These are phyloP conservation scores for Dactylella cylindrospora DNA, from an alignment of 2,329 filamentous ascomycete genomes.

Conservation along the genomic window DNA sequence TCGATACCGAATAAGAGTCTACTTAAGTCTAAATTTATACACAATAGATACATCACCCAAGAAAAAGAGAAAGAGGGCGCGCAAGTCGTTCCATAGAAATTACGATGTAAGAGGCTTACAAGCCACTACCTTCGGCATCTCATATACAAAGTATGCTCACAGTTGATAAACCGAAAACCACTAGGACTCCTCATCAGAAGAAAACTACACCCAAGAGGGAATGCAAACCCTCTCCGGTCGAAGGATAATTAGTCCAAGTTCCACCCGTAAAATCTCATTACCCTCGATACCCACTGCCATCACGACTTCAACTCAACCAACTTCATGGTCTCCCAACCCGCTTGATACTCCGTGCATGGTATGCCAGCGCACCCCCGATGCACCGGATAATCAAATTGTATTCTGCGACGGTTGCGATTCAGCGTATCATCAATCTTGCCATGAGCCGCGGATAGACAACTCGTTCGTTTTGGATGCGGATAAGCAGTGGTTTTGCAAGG, in stretches of 20 bases:
- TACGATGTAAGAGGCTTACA: too few relatives aligned
- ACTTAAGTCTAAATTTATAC: too few relatives aligned
- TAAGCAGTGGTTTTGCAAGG: slow-evolving; percentile 70
- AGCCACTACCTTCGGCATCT: too few relatives aligned
- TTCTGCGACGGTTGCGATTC: slow-evolving; percentile 81
- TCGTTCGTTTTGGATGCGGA: slow-evolving; percentile 67
- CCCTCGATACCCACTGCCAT: not conserved
- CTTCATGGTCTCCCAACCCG: not conserved
- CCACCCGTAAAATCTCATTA: slow-evolving; percentile 45
- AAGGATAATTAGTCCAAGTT: slow-evolving; percentile 41
- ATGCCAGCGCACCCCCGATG: slow-evolving; percentile 72
- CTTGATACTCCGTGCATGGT: slow-evolving; percentile 67
- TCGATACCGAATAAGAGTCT: not conserved
- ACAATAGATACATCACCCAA: too few relatives aligned
- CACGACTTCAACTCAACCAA: not conserved
- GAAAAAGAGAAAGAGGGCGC: too few relatives aligned
- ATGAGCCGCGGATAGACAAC: slow-evolving; percentile 72
- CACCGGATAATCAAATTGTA: slow-evolving; percentile 75
- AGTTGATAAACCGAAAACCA: not conserved
- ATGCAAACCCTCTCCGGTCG: slow-evolving; percentile 32
- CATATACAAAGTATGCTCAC: too few relatives aligned
- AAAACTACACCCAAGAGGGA: slow-evolving; percentile 29
- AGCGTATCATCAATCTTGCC: slow-evolving; percentile 79
- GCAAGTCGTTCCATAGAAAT: too few relatives aligned
- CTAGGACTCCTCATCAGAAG: slow-evolving; percentile 29